Percentiles rank a stretch among this genome's conserved stretches.
phyloP scores from a whole-genome alignment of 2,329 filamentous ascomycete genomes.

The Triangularia setosa region DNA sequence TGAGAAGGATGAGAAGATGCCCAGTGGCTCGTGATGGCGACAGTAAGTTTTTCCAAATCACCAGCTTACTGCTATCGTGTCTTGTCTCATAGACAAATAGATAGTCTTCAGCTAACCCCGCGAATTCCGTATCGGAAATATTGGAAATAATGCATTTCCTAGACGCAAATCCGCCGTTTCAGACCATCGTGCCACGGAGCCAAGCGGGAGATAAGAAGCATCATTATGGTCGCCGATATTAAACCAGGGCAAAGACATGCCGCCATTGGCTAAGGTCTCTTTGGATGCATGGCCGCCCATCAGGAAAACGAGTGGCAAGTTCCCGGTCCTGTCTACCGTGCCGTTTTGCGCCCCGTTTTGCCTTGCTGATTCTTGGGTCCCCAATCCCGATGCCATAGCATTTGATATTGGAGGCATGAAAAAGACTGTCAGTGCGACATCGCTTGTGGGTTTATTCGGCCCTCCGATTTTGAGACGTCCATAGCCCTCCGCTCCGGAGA shows the following conservation, averaged over 20 bases:
- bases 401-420: neutral
- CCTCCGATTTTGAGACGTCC: neutral
- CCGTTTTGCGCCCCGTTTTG: neutral
- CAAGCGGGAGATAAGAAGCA: slow-evolving; percentile 15
- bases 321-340: neutral
- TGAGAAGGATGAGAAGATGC: neutral
- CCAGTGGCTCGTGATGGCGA: neutral
- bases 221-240: slow-evolving; percentile 18
- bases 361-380: neutral
- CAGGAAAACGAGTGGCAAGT: slow-evolving; percentile 15
- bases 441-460: slow-evolving; percentile 5
- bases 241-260: slow-evolving; percentile 7
- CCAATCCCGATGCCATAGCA: neutral
- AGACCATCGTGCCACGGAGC: neutral
- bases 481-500: neutral
- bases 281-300: slow-evolving; percentile 14
- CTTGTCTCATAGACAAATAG: too few relatives aligned
- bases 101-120: neutral
- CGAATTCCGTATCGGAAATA: neutral
- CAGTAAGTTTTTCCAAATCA: neutral
- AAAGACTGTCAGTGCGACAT: slow-evolving; percentile 4
- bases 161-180: neutral
- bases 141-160: neutral
- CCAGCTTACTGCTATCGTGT: neutral
- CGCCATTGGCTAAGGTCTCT: slow-evolving; percentile 22